A percentile compares a stretch with the other conserved stretches of the same genome.
phyloP scores from a whole-genome alignment of 495 filamentous ascomycete genomes.

The Rhypophila decipiens region DNA sequence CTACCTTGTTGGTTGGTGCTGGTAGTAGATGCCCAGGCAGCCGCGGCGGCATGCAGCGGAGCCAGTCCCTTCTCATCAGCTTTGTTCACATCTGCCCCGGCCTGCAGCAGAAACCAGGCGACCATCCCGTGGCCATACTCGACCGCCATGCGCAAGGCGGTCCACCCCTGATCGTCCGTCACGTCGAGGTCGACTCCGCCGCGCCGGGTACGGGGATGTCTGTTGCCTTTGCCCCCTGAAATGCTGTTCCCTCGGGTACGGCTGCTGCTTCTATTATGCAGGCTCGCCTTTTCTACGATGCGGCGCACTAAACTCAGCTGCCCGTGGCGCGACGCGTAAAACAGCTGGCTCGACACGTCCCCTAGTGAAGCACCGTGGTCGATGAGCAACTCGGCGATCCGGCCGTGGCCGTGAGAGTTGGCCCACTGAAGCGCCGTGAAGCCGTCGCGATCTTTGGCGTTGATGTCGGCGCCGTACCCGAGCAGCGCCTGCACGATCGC shows the following conservation, averaged over 20 bases:
- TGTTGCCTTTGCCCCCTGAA: not conserved
- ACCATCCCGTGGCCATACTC: not conserved
- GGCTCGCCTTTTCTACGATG: not conserved
- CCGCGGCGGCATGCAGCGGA: not conserved
- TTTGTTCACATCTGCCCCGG: not conserved
- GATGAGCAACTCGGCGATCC: not conserved
- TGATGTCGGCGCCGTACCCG: not conserved
- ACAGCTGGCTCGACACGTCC: not conserved
- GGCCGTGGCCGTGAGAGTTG: not conserved
- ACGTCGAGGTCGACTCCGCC: not conserved
- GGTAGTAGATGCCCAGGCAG: not conserved
- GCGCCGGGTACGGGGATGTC: too few species aligned
- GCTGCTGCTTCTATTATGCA: too few species aligned
- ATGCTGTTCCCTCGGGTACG: too few species aligned
- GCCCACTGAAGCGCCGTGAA: not conserved
- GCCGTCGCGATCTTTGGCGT: not conserved
- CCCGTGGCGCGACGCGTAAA: not conserved
- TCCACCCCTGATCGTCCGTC: not conserved
- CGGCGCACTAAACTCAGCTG: not conserved
- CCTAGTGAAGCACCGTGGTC: not conserved
- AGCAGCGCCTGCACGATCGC: not conserved
- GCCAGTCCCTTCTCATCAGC: not conserved
- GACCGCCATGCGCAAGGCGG: not conserved
- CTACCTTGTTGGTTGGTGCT: not conserved
- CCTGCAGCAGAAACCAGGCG: not conserved